Conservation (phyloP, 2,329 filamentous ascomycete species). For the Aspergillus hortae region DNA sequence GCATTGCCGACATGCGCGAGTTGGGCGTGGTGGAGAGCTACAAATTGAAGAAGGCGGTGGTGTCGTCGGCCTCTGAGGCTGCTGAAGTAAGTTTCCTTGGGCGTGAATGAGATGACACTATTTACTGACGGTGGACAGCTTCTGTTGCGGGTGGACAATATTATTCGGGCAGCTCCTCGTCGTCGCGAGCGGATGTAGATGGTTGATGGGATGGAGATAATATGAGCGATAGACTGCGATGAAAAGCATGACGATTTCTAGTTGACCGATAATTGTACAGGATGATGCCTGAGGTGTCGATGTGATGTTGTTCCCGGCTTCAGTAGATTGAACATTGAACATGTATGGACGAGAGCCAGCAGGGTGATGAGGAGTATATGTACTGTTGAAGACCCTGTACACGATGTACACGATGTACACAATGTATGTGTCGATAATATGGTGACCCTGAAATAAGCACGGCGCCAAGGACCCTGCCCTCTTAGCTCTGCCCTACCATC, state of each 20-base stretch:
- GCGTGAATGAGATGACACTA: no score
- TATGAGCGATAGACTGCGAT: not conserved
- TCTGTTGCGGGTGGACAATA: conserved; percentile 91
- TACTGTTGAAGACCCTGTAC: no score
- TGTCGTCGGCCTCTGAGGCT: conserved; percentile 92
- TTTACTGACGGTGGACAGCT: conserved; percentile 51
- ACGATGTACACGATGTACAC: no score
- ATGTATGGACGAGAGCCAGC: no score
- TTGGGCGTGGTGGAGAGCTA: conserved; percentile 95
- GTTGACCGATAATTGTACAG: no score
- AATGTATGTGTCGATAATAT: no score
- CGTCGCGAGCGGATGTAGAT: conserved; percentile 70
- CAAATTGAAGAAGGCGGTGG: conserved; percentile 97
- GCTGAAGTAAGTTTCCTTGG: conserved; percentile 68
- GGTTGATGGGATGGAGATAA: conserved; percentile 2
- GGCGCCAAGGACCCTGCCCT: not conserved
- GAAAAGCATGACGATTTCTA: not conserved
- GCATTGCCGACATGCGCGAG: conserved; percentile 93
- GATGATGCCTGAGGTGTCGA: no score
- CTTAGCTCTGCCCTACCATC: not conserved
- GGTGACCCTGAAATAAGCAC: no score
- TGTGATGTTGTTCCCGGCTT: no score
- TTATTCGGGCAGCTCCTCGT: conserved; percentile 88
- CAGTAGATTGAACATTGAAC: no score
- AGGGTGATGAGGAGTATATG: no score